Evolutionary conservation across 441 rosid genomes (phyloP).

Genomic region (Pelargonium myrrhifolium): DNA sequence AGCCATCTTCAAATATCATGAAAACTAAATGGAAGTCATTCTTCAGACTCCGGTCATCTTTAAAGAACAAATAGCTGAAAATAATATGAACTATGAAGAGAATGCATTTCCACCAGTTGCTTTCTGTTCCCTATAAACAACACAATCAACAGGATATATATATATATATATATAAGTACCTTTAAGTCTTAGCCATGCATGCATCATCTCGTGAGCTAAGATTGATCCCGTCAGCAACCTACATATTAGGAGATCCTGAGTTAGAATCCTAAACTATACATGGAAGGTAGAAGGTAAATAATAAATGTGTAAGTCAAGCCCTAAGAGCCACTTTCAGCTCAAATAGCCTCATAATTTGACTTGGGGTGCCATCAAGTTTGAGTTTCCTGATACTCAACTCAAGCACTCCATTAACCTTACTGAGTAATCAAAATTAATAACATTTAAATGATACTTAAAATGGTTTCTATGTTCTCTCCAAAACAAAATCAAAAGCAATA

Average conservation of each 20-base stretch:
- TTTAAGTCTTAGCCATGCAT: constrained; percentile 87
- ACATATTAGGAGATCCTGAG: neutral
- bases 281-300: neutral
- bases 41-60: too few relatives aligned
- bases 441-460: too few relatives aligned
- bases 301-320: neutral
- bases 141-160: neutral
- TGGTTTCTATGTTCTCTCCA: too few relatives aligned
- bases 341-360: neutral
- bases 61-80: too few relatives aligned
- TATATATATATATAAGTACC: too few relatives aligned
- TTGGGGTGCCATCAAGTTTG: neutral
- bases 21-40: too few relatives aligned
- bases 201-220: constrained; percentile 99
- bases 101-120: too few relatives aligned
- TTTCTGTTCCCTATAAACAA: neutral
- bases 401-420: neutral
- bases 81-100: too few relatives aligned
- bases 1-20: too few relatives aligned
- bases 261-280: too few relatives aligned
- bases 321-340: neutral
- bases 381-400: neutral
- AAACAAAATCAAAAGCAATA: too few relatives aligned
- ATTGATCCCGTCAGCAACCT: constrained; percentile 85
- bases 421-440: too few relatives aligned